phyloP scores from a whole-genome alignment of 1,139 yeast genomes.

The Pichia sorboxylosa region DNA sequence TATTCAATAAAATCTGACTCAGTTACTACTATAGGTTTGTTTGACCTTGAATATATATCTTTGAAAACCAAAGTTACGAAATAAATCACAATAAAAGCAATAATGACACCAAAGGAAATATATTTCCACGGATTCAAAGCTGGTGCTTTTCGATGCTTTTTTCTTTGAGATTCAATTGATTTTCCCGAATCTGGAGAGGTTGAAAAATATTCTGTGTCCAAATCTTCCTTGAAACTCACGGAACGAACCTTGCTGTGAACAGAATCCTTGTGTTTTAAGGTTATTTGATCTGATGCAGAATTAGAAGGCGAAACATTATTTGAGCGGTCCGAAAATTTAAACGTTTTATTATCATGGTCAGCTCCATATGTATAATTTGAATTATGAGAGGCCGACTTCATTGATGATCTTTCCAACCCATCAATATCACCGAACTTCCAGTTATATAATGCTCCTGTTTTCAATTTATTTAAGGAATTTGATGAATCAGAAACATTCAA shows the following conservation, averaged over 20 bases:
- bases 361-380: not conserved
- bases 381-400: conserved; percentile 2
- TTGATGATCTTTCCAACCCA: conserved; percentile 11
- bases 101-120: conserved; percentile 7
- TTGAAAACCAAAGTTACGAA: conserved; percentile 4
- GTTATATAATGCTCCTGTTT: conserved; percentile 1
- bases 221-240: conserved; percentile 4
- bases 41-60: conserved; percentile 1
- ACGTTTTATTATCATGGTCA: not conserved
- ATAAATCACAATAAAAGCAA: conserved; percentile 2
- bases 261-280: not conserved
- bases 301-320: not conserved
- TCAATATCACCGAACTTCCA: conserved; percentile 19
- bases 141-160: not conserved
- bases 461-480: not conserved
- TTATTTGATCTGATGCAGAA: not conserved
- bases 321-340: no score
- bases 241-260: conserved; percentile 1
- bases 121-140: conserved; percentile 10
- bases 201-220: not conserved
- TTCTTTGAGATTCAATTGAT: not conserved
- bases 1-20: conserved; percentile 5
- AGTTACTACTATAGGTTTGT: conserved; percentile 1
- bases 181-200: not conserved
- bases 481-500: not conserved